phyloP scores from a whole-genome alignment of 2,329 filamentous ascomycete genomes.

The Aspergillus quadrilineatus region DNA sequence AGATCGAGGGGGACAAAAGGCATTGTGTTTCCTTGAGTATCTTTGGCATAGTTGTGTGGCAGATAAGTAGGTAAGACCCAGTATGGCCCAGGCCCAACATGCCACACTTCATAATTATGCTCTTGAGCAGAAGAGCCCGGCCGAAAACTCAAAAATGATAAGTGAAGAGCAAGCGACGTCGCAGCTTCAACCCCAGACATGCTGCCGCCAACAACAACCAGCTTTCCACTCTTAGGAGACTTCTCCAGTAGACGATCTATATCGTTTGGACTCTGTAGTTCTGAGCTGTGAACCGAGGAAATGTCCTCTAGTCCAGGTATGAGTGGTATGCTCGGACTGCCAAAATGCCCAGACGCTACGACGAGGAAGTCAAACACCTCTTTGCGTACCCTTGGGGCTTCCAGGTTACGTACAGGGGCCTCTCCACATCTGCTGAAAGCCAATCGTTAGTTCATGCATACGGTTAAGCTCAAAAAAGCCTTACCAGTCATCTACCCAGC shows the following conservation, averaged over 20 bases:
- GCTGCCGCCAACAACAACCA: conserved; percentile 74
- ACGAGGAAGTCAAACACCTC: conserved; percentile 67
- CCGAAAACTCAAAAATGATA: conserved; percentile 61
- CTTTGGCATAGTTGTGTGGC: conserved; percentile 30
- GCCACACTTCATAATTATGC: conserved; percentile 54
- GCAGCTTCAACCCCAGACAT: conserved; percentile 81
- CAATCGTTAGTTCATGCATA: background rate
- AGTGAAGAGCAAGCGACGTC: conserved; percentile 66
- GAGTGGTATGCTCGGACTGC: conserved; percentile 56
- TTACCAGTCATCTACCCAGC: conserved; percentile 28
- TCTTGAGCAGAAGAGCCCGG: conserved; percentile 47
- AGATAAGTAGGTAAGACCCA: conserved; percentile 66
- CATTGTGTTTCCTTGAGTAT: conserved; percentile 21
- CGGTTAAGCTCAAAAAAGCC: background rate
- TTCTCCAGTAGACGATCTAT: conserved; percentile 12
- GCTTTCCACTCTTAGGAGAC: conserved; percentile 52
- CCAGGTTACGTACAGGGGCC: background rate
- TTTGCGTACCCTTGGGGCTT: conserved; percentile 12
- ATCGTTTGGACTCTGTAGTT: conserved; percentile 57
- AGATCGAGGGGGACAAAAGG: conserved; percentile 73
- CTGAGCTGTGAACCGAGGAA: conserved; percentile 63
- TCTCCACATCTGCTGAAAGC: too few relatives aligned
- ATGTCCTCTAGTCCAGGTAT: conserved; percentile 35
- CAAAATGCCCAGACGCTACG: conserved; percentile 75
- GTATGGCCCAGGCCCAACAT: conserved; percentile 67